These are phyloP conservation scores for Endogone sp. DNA, from an alignment of 192 early-diverging fungal species.

Conservation along the genomic window DNA sequence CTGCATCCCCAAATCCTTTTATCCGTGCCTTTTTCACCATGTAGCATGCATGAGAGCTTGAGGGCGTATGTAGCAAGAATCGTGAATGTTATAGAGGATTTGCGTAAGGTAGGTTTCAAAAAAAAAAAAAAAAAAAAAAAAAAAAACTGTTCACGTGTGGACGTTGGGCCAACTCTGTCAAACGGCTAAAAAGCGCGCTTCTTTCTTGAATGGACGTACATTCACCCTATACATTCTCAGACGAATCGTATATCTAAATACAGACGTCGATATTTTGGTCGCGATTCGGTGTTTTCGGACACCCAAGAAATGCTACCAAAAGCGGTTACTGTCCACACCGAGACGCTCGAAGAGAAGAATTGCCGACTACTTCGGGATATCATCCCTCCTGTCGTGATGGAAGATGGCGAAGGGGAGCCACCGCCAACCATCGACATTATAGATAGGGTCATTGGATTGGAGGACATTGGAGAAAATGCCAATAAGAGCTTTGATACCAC, in stretches of 20 bases:
- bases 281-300: neutral
- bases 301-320: neutral
- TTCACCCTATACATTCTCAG: neutral
- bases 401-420: neutral
- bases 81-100: neutral
- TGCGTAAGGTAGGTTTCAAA: neutral
- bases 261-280: neutral
- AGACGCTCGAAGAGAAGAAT: neutral
- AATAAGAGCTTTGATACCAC: neutral
- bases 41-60: constrained; percentile 15
- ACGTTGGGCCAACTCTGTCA: neutral
- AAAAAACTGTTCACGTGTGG: no score
- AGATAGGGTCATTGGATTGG: neutral
- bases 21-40: constrained; percentile 2
- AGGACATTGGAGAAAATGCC: neutral
- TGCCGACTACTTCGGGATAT: neutral
- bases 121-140: no score
- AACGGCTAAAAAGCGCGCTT: neutral
- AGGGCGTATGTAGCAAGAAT: constrained; percentile 2
- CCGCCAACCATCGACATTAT: neutral
- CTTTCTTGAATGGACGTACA: neutral
- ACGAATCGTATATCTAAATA: neutral
- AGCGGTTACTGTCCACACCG: neutral
- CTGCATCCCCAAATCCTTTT: no score
- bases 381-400: neutral